Base-by-base conservation (phyloP, 768 basidiomycete genomes). In the Lactifluus volemus region DNA sequence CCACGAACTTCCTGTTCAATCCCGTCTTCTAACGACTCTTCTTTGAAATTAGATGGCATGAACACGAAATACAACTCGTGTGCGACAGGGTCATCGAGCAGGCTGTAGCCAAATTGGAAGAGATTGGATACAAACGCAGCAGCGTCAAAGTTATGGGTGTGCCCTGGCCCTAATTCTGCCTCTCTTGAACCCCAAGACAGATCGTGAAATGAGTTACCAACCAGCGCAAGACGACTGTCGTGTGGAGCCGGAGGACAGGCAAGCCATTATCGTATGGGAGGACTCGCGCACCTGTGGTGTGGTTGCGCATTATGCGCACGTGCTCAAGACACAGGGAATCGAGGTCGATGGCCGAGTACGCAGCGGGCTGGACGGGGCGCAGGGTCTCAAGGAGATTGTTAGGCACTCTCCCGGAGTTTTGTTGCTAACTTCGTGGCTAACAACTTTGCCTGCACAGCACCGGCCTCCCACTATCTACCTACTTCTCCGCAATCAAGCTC, bases 401-500 rank as follows among this genome's bases (percentile, higher is more conserved):
- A 68, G 84, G 77, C 19, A 67, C 12, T 44, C 29, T 47, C 7
- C 17, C 54, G 19, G 47, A 49, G 15, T 15, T 32, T 55, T 49
- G 21, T 41, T 15, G 32, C 39, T 41, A 9, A 4, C 44, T n/a
- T 54, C 42, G 34, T 49, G 55, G 39, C 49, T 58, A 41, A 63
- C 48, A 30, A 47, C 59, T 34, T 69, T 68, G n/a, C 50, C 50
- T 36, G 52, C 53, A 32, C 65, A 96, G 91, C 62, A 95, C 93
- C 51, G 95, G 94, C 38, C 82, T 97, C 44, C 90, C 89, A n/a
- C 79, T 98, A 8, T 97, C 95, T 15, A 98, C 96, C 0, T 99
- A 99, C 75, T 99, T 99, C 76, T 97, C 95, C 25, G 96, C 88
- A 17, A 87, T 97, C 72, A 98, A 98, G 75, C 79, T 97, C 64